Conservation (phyloP, 768 basidiomycete species). For the Termitomyces sp. region DNA sequence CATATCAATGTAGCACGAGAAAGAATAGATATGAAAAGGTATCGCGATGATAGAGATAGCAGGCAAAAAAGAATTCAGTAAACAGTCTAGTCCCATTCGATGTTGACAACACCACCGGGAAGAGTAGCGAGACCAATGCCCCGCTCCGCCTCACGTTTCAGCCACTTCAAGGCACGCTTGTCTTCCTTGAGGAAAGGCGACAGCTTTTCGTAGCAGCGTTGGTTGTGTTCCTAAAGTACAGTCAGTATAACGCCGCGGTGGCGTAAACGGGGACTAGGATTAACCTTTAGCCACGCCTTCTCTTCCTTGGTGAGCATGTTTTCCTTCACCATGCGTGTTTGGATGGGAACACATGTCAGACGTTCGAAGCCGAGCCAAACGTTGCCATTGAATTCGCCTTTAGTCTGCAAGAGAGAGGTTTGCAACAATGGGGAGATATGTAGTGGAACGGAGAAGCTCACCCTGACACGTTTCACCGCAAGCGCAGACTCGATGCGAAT, state of each 20-base stretch:
- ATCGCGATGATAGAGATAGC: conserved; percentile 3
- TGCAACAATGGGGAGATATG: not conserved
- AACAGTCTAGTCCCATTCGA: conserved; percentile 71
- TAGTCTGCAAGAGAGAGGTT: conserved; percentile 47
- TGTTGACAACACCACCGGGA: conserved; percentile 67
- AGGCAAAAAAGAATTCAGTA: not conserved
- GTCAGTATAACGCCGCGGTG: not conserved
- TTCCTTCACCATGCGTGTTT: conserved; percentile 85
- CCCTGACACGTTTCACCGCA: conserved; percentile 1
- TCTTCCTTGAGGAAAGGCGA: conserved; percentile 69
- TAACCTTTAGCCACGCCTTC: conserved; percentile 79
- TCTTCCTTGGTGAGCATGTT: conserved; percentile 83
- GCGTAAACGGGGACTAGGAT: conserved; percentile 17
- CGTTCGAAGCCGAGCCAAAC: conserved; percentile 91
- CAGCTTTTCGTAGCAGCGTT: conserved; percentile 61
- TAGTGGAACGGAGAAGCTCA: not conserved
- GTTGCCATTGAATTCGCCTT: conserved; percentile 65
- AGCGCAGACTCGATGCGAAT: conserved; percentile 71
- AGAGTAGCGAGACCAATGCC: conserved; percentile 69
- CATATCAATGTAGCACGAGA: not conserved
- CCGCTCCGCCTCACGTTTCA: conserved; percentile 72
- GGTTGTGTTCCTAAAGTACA: conserved; percentile 68
- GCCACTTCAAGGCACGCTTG: conserved; percentile 77
- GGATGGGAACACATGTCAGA: conserved; percentile 91
- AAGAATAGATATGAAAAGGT: conserved; percentile 1